These are phyloP conservation scores for Physaria fendleri DNA, from an alignment of 345 rosid genomes.

Conservation along the genomic window DNA sequence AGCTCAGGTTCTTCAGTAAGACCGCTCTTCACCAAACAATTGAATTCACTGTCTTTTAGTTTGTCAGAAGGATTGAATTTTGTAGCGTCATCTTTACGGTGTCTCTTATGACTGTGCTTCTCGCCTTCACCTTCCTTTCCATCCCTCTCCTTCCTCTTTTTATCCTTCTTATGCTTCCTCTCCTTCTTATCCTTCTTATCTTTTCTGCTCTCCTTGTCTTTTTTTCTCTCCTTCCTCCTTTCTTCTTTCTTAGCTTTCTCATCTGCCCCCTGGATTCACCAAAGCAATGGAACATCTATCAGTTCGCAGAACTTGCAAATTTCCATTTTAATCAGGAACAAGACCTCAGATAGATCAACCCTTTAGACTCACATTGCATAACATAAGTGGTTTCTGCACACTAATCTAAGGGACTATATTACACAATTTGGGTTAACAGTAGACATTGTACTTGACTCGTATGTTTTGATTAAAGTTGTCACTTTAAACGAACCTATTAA, in stretches of 20 bases:
- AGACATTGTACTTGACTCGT: background rate
- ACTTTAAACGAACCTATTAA: background rate
- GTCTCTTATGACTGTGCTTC: slow-evolving; percentile 11
- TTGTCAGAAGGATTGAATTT: background rate
- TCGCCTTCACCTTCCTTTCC: slow-evolving; percentile 22
- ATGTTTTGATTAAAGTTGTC: background rate
- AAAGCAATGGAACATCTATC: background rate
- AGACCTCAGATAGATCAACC: background rate
- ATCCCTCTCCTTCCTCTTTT: slow-evolving; percentile 11
- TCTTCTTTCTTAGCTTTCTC: slow-evolving; percentile 27
- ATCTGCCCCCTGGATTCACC: slow-evolving; percentile 13
- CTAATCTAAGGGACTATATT: background rate
- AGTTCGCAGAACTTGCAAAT: background rate
- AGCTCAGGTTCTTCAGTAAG: slow-evolving; percentile 30
- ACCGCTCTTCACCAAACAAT: slow-evolving; percentile 24
- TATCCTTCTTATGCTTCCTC: slow-evolving; percentile 2
- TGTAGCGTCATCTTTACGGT: slow-evolving; percentile 10
- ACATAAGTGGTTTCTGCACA: background rate
- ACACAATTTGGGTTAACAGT: background rate
- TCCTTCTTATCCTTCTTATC: background rate
- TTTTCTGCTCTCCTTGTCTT: background rate
- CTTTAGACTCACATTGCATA: background rate
- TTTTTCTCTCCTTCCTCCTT: slow-evolving; percentile 7
- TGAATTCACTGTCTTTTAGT: slow-evolving; percentile 9
- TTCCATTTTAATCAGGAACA: background rate